A percentile compares a stretch with the other conserved stretches of the same genome.
phyloP scores from a whole-genome alignment of 75 land plant species.

The Chamaecyparis obtusa region DNA sequence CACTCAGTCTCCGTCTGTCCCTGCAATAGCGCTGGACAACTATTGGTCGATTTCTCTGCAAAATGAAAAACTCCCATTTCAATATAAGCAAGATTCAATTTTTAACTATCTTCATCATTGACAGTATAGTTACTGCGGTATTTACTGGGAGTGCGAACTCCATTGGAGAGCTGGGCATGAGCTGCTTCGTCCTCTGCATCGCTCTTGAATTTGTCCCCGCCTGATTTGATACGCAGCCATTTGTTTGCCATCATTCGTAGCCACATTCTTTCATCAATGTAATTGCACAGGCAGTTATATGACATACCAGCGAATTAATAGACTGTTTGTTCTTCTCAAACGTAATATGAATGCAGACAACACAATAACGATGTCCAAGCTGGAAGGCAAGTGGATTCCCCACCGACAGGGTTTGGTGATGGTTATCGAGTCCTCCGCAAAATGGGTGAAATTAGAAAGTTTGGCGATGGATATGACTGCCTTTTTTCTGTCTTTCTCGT shows the following conservation, averaged over 20 bases:
- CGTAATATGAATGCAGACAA: too few species aligned
- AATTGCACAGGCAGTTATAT: too few species aligned
- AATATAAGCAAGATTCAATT: not conserved
- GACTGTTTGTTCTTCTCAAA: too few species aligned
- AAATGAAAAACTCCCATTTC: not conserved
- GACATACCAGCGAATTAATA: too few species aligned
- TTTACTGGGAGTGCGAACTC: not conserved
- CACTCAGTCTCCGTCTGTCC: not conserved
- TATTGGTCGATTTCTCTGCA: not conserved
- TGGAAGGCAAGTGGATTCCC: too few species aligned
- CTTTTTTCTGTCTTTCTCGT: too few species aligned
- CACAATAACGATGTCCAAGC: too few species aligned
- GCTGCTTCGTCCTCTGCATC: not conserved
- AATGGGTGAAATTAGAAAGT: too few species aligned
- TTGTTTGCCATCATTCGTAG: constrained; percentile 5
- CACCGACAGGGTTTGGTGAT: too few species aligned
- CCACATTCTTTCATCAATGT: not conserved
- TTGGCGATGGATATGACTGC: too few species aligned
- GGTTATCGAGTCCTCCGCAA: too few species aligned
- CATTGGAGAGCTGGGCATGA: not conserved
- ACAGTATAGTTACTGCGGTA: not conserved
- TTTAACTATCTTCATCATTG: not conserved
- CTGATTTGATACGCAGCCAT: not conserved
- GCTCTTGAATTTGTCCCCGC: constrained; percentile 3
- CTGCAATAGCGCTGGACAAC: not conserved